A percentile compares a stretch with the other conserved stretches of the same genome.
Conservation (phyloP, 2,329 filamentous ascomycete species). For the Penicillium janthinellum region DNA sequence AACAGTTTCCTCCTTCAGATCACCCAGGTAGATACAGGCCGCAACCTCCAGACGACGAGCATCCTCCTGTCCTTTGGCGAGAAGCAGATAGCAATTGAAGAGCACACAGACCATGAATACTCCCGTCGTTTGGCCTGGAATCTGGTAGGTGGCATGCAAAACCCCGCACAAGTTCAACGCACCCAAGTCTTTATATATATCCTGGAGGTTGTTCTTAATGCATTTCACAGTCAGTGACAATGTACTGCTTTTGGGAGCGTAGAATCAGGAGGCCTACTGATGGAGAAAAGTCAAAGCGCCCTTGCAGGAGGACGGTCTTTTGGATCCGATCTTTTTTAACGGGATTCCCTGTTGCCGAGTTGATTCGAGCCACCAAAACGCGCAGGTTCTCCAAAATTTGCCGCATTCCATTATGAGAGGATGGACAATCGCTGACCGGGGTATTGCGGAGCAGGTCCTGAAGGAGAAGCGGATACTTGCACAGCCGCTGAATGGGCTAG, state of each 20-base stretch:
- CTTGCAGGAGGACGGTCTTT: constrained; percentile 82
- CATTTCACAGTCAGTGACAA: background rate
- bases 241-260: background rate
- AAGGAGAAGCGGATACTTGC: constrained; percentile 87
- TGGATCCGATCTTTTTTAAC: constrained; percentile 70
- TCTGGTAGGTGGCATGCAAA: constrained; percentile 81
- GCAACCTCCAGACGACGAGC: constrained; percentile 71
- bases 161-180: constrained; percentile 80
- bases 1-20: constrained; percentile 41
- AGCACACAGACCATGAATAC: constrained; percentile 82
- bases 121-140: constrained; percentile 66
- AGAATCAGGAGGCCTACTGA: constrained; percentile 55
- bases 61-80: constrained; percentile 68
- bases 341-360: constrained; percentile 78
- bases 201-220: constrained; percentile 37
- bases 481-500: constrained; percentile 88
- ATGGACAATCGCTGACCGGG: constrained; percentile 80
- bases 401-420: constrained; percentile 77
- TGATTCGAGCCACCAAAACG: constrained; percentile 76
- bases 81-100: constrained; percentile 77
- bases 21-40: constrained; percentile 67
- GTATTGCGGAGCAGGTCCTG: constrained; percentile 80
- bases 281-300: constrained; percentile 73
- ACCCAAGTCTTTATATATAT: constrained; percentile 76
- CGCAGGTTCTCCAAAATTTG: constrained; percentile 71